These are phyloP conservation scores for Musa troglodytarum DNA, from an alignment of 176 grass and related monocot species.

Conservation along the genomic window DNA sequence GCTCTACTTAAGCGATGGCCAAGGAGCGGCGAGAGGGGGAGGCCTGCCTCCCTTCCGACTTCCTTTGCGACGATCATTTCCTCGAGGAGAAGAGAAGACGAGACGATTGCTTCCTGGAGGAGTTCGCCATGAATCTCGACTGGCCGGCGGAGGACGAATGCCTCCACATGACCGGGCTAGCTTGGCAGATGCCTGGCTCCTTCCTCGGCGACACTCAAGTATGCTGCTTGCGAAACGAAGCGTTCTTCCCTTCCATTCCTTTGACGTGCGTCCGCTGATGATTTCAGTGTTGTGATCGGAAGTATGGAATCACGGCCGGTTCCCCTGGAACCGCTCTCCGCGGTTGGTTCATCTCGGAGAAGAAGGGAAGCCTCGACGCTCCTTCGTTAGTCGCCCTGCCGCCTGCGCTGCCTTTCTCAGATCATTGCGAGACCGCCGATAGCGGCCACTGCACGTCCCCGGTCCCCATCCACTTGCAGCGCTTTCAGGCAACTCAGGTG, in stretches of 20 bases:
- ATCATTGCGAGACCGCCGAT: not conserved
- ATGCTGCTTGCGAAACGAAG: not conserved
- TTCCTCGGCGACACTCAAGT: conserved; percentile 9
- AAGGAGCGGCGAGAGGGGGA: conserved; percentile 9
- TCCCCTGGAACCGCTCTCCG: conserved; percentile 17
- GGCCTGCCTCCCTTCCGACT: conserved; percentile 26
- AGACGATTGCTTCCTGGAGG: not conserved
- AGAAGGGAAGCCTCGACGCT: not conserved
- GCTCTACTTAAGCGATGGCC: too few species aligned
- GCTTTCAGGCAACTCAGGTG: conserved; percentile 9
- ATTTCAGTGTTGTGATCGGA: not conserved
- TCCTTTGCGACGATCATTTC: conserved; percentile 26
- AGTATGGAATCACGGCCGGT: not conserved
- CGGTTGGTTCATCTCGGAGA: not conserved
- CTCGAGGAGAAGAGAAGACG: not conserved
- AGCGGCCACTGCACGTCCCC: not conserved
- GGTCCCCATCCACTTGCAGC: not conserved
- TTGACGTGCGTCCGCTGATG: not conserved
- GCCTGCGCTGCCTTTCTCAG: not conserved
- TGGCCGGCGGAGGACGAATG: conserved; percentile 23
- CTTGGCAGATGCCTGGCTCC: conserved; percentile 5
- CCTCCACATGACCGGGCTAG: conserved; percentile 14
- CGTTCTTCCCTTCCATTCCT: not conserved
- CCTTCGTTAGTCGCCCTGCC: not conserved
- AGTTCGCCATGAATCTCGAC: not conserved